A percentile compares a stretch with the other conserved stretches of the same genome.
Conservation (phyloP, 2,329 filamentous ascomycete genomes). For the Diaporthe capsici region DNA sequence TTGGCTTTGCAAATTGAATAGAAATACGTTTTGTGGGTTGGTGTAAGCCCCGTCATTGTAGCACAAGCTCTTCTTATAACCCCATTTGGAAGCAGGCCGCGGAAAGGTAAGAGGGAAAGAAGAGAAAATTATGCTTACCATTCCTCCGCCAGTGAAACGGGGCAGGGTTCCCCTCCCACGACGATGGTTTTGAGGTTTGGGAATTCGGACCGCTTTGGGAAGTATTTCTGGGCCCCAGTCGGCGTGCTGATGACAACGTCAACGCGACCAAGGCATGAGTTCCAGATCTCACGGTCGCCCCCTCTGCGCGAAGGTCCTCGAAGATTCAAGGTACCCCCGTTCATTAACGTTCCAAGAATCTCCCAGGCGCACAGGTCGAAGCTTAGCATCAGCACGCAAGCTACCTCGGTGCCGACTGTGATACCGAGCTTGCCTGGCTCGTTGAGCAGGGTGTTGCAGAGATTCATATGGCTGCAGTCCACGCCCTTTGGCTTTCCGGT, state of each 20-base stretch:
- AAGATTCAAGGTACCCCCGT: conserved; percentile 69
- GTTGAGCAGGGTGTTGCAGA: conserved; percentile 66
- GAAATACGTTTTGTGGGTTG: neutral
- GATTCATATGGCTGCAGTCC: conserved; percentile 68
- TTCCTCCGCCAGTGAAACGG: conserved; percentile 64
- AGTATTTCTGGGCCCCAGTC: conserved; percentile 66
- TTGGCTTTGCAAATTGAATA: neutral
- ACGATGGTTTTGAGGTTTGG: conserved; percentile 67
- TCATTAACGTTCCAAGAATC: conserved; percentile 69
- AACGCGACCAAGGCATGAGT: conserved; percentile 60
- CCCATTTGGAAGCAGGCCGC: neutral
- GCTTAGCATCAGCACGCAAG: conserved; percentile 69
- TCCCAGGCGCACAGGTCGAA: conserved; percentile 77
- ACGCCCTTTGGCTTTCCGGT: conserved; percentile 72
- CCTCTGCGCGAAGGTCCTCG: conserved; percentile 56
- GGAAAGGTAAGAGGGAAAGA: no score
- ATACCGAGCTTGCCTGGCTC: conserved; percentile 67
- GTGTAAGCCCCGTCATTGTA: neutral
- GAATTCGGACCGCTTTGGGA: conserved; percentile 55
- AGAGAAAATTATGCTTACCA: conserved; percentile 53
- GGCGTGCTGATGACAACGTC: conserved; percentile 70
- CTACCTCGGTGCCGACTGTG: conserved; percentile 63
- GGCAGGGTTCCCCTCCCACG: conserved; percentile 64
- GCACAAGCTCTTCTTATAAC: neutral
- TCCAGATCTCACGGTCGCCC: conserved; percentile 53